Conservation (phyloP, 2,329 filamentous ascomycete genomes). For the Teratosphaeria pseudoeucalypti region DNA sequence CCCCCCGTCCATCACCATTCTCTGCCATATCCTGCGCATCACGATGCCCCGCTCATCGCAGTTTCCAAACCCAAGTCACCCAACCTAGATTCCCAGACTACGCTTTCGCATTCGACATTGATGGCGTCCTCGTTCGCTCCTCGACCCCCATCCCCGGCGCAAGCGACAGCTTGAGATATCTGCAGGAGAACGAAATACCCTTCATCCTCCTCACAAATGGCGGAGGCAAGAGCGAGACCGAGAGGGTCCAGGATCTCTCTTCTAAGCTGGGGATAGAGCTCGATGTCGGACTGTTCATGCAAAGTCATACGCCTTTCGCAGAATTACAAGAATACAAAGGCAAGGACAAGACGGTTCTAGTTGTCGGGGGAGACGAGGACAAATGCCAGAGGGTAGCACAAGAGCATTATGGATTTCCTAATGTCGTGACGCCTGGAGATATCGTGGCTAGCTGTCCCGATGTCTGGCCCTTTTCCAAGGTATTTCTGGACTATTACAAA, state of each 20-base stretch:
- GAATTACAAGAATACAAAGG: slow-evolving; percentile 53
- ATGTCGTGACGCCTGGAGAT: slow-evolving; percentile 77
- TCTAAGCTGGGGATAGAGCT: slow-evolving; percentile 54
- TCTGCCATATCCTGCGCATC: not conserved
- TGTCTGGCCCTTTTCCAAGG: slow-evolving; percentile 73
- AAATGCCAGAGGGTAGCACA: slow-evolving; percentile 64
- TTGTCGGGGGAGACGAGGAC: slow-evolving; percentile 38
- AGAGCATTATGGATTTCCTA: slow-evolving; percentile 40
- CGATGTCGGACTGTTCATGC: slow-evolving; percentile 62
- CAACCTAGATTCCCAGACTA: slow-evolving; percentile 31
- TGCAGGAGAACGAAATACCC: slow-evolving; percentile 66
- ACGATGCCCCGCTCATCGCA: not conserved
- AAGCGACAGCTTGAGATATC: slow-evolving; percentile 57
- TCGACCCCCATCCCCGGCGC: slow-evolving; percentile 71
- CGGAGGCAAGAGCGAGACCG: slow-evolving; percentile 71
- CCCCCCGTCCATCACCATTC: not conserved
- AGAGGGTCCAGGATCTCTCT: slow-evolving; percentile 61
- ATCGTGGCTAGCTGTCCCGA: slow-evolving; percentile 63
- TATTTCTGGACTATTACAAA: slow-evolving; percentile 53
- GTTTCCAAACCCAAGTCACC: slow-evolving; percentile 10
- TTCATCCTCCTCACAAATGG: slow-evolving; percentile 96
- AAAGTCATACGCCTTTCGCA: slow-evolving; percentile 84
- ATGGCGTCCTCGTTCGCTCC: slow-evolving; percentile 86
- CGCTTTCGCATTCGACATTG: slow-evolving; percentile 59
- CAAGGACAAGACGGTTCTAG: slow-evolving; percentile 42